Conservation (phyloP, 768 basidiomycete species). For the Tylopilus sp. region DNA sequence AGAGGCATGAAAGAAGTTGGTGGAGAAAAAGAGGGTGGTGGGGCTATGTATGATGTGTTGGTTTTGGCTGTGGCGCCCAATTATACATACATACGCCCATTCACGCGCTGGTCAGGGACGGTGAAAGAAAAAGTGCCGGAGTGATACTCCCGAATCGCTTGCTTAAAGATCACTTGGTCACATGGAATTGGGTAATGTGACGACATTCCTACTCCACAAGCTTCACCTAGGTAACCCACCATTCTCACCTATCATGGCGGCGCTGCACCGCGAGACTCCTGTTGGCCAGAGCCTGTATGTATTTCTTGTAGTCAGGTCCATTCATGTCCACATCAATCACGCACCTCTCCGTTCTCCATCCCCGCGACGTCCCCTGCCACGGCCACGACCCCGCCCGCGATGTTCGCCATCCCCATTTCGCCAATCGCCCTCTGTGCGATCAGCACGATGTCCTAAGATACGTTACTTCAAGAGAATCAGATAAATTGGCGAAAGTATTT, state of each 20-base stretch:
- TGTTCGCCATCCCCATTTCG: slow-evolving; percentile 42
- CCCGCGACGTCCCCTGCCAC: slow-evolving; percentile 42
- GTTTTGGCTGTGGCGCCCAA: not conserved
- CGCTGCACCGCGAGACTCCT: slow-evolving; percentile 18
- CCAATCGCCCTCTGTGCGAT: slow-evolving; percentile 41
- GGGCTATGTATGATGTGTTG: not conserved
- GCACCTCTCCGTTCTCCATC: slow-evolving; percentile 37
- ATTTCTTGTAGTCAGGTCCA: not conserved
- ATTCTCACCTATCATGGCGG: slow-evolving; percentile 15
- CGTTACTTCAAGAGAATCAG: not conserved
- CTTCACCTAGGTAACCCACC: not conserved
- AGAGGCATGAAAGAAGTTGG: slow-evolving; percentile 17
- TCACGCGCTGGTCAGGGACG: too few species aligned
- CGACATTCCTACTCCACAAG: not conserved
- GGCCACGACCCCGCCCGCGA: slow-evolving; percentile 40
- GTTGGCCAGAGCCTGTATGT: slow-evolving; percentile 18
- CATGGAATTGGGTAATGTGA: slow-evolving; percentile 3
- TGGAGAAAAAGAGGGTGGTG: not conserved
- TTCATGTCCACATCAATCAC: slow-evolving; percentile 9
- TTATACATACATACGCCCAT: not conserved
- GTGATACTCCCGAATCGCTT: not conserved
- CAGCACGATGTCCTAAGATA: slow-evolving; percentile 15
- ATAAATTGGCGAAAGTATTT: slow-evolving; percentile 2
- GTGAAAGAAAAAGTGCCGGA: not conserved
- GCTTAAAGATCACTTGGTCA: not conserved